Evolutionary conservation across 2,329 filamentous ascomycete species (phyloP).

Genomic region (Epichloe uncinata): DNA sequence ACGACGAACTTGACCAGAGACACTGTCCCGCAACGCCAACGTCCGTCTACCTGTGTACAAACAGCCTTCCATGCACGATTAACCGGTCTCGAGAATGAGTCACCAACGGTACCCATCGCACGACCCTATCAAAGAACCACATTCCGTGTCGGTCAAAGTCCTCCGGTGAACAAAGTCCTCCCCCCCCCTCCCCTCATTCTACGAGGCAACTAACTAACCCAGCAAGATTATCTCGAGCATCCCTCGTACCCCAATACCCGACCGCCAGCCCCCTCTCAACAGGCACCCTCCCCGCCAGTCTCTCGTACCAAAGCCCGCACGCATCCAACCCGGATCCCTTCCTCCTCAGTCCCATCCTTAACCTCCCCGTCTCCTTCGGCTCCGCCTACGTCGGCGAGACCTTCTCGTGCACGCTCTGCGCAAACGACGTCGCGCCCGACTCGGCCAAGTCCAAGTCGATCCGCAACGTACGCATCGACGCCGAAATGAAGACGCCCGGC

Average conservation of each 20-base stretch:
- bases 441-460: slow-evolving; percentile 41
- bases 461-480: slow-evolving; percentile 67
- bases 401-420: slow-evolving; percentile 87
- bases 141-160: slow-evolving; percentile 68
- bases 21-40: neutral
- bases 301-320: slow-evolving; percentile 47
- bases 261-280: slow-evolving; percentile 36
- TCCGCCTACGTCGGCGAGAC: slow-evolving; percentile 92
- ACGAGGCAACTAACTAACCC: neutral
- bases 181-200: neutral
- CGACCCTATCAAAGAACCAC: slow-evolving; percentile 56
- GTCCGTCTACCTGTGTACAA: no score
- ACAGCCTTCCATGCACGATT: neutral
- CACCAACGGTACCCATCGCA: slow-evolving; percentile 45
- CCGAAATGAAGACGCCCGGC: slow-evolving; percentile 90
- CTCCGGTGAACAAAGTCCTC: slow-evolving; percentile 35
- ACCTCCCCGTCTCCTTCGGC: slow-evolving; percentile 81
- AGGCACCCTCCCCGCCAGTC: slow-evolving; percentile 46
- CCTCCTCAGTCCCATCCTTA: slow-evolving; percentile 53
- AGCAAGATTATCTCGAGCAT: slow-evolving; percentile 65
- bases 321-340: slow-evolving; percentile 40
- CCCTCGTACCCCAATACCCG: slow-evolving; percentile 58
- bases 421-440: slow-evolving; percentile 50
- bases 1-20: neutral
- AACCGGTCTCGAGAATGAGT: slow-evolving; percentile 28